A percentile compares a stretch with the other conserved stretches of the same genome.
These are phyloP conservation scores for Solanum raphanifolium DNA, from an alignment of 257 asterid genomes.

Conservation along the genomic window DNA sequence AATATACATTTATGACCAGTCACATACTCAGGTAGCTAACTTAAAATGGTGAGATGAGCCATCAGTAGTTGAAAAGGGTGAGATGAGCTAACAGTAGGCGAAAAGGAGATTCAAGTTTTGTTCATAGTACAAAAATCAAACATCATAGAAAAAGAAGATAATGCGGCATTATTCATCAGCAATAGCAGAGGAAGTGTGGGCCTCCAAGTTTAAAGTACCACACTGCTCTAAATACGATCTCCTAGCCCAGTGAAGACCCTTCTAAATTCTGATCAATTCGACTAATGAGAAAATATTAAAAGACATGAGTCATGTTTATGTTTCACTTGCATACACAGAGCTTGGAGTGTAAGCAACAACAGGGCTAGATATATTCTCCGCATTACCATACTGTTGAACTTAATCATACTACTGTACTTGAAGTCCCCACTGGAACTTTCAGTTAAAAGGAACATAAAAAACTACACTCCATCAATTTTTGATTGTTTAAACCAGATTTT, in stretches of 20 bases:
- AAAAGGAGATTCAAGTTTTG: neutral
- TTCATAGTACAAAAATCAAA: neutral
- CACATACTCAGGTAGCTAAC: neutral
- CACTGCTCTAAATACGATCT: neutral
- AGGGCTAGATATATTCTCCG: neutral
- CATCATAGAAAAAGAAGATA: neutral
- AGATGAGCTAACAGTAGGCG: neutral
- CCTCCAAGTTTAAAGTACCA: neutral
- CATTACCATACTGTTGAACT: neutral
- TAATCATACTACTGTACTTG: neutral
- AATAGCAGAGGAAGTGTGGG: neutral
- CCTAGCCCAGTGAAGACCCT: neutral
- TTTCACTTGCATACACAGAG: neutral
- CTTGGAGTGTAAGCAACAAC: neutral
- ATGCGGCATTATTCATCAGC: neutral
- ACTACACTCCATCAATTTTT: conserved; percentile 27
- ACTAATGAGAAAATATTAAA: neutral
- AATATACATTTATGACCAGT: neutral
- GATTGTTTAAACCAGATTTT: conserved; percentile 26
- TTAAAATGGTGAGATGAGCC: neutral
- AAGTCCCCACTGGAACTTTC: neutral
- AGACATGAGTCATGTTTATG: neutral
- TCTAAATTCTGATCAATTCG: neutral
- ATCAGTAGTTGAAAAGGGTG: neutral
- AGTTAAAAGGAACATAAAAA: neutral